Percentiles rank a stretch among this genome's conserved stretches.
Conservation (phyloP, 1,284 basidiomycete genomes). For the Ceratobasidium sp. region DNA sequence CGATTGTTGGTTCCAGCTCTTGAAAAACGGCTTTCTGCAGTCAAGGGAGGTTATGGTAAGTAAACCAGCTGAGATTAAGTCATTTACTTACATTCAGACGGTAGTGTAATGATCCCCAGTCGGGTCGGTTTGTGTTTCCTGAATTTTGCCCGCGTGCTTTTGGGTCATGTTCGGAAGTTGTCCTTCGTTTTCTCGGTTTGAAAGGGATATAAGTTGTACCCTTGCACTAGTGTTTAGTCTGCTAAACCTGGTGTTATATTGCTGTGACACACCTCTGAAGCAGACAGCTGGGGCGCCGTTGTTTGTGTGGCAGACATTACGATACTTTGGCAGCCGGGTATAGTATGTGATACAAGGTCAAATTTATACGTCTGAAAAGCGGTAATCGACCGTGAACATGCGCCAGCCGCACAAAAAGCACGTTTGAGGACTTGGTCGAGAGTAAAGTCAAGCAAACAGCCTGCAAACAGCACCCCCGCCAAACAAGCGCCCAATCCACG, state of each 20-base stretch:
- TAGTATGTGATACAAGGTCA: background rate
- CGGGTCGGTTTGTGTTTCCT: background rate
- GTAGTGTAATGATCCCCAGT: conserved; percentile 9
- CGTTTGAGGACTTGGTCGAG: background rate
- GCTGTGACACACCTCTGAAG: conserved; percentile 21
- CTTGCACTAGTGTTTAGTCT: background rate
- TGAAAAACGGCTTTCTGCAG: background rate
- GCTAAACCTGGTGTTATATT: background rate
- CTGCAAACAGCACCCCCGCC: background rate
- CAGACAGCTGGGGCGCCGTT: background rate
- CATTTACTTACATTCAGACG: conserved; percentile 2
- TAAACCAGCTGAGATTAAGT: background rate
- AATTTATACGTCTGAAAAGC: background rate
- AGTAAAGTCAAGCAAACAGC: conserved; percentile 24
- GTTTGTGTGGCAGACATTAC: background rate
- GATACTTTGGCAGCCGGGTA: background rate
- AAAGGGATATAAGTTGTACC: conserved; percentile 11
- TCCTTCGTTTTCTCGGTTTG: conserved; percentile 14
- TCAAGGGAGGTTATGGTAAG: background rate
- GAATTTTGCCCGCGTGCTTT: background rate
- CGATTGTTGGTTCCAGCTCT: background rate
- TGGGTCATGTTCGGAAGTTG: background rate
- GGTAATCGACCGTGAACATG: background rate
- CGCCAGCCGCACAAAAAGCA: background rate
- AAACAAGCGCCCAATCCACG: conserved; percentile 6